Evolutionary conservation across 2,329 filamentous ascomycete species (phyloP).

Genomic region (Chrysoporthe cubensis): DNA sequence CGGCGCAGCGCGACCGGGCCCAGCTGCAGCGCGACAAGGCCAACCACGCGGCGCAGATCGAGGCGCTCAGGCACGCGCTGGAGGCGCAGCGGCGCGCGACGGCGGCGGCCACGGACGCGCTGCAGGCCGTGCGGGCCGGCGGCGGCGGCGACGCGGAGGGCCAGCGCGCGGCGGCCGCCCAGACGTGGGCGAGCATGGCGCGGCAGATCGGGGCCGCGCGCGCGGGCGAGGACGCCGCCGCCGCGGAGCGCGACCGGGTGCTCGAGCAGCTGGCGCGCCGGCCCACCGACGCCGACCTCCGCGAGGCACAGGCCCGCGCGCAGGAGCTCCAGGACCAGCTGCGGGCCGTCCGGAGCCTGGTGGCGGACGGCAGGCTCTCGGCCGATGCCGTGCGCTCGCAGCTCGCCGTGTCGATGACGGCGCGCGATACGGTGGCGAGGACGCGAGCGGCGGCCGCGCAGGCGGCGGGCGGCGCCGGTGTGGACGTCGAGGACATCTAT

Average conservation of each 20-base stretch:
- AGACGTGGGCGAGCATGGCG: background rate
- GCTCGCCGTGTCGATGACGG: conserved; percentile 1
- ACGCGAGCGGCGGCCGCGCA: background rate
- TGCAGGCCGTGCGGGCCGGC: conserved; percentile 1
- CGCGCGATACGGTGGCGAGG: background rate
- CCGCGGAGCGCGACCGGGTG: background rate
- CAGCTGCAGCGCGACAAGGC: conserved; percentile 24
- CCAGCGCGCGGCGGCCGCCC: background rate
- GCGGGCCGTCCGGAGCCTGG: background rate
- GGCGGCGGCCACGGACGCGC: conserved; percentile 13
- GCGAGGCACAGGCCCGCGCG: background rate
- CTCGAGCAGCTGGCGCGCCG: background rate
- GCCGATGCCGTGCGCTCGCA: conserved; percentile 1
- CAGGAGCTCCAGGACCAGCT: background rate
- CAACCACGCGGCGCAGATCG: conserved; percentile 13
- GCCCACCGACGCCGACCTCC: background rate
- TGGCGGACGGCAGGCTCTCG: background rate
- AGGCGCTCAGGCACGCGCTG: conserved; percentile 26
- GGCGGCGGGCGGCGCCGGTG: background rate
- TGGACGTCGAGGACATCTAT: background rate
- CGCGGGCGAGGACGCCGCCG: background rate
- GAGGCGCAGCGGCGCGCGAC: conserved; percentile 16
- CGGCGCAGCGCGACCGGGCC: conserved; percentile 11
- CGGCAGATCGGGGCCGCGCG: background rate
- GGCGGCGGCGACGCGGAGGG: background rate